Base-by-base conservation (phyloP, 768 basidiomycete species). In the Boletales sp. region DNA sequence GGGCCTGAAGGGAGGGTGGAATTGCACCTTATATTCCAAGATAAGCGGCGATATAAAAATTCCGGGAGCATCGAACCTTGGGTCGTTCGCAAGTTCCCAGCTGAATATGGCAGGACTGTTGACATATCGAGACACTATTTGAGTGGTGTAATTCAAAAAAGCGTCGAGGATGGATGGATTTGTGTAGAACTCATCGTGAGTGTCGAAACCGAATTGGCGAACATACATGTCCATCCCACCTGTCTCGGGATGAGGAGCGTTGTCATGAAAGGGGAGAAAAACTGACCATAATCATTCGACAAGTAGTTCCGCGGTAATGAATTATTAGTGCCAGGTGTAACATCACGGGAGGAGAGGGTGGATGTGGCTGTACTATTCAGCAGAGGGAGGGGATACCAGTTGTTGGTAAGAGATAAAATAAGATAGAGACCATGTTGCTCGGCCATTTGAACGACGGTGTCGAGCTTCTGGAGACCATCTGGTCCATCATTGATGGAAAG, bases 191-290 rank as follows among this genome's bases (percentile, higher is more conserved):
- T 79, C 72, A 50, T 83, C 83, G 60, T 86, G 84, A 35, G 65
- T 52, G 14, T 51, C 39, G 1, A 52, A 42, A 18, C 71, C 58
- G 74, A 78, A 62, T 72, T 70, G 54, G 45, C 79, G 75, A 45
- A 86, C 79, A 60, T 86, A 86, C 13, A 73, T 62, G 62, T 86
- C 84, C 81, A 84, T 83, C 31, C 83, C 83, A 42, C 82, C 82
- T 83, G 47, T 51, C 44, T 47, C 17, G 27, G 46, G 34, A 42
- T 56, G 53, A 55, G 27, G 51, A 38, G 27, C n/a, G 40, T 5
- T 14, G 12, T 41, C 31, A 29, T 24, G 30, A 39, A 32, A 13
- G 24, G 48, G 34, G 7, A 24, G n/a, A 40, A 45, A 44, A 27
- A 48, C 56, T 34, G 45, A 77, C 84, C 84, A 46, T 79, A 86